Evolutionary conservation across 2,329 filamentous ascomycete species (phyloP), one percentile per base, ranked within the genome.

Genomic region (Hymenoscyphus scutula): DNA sequence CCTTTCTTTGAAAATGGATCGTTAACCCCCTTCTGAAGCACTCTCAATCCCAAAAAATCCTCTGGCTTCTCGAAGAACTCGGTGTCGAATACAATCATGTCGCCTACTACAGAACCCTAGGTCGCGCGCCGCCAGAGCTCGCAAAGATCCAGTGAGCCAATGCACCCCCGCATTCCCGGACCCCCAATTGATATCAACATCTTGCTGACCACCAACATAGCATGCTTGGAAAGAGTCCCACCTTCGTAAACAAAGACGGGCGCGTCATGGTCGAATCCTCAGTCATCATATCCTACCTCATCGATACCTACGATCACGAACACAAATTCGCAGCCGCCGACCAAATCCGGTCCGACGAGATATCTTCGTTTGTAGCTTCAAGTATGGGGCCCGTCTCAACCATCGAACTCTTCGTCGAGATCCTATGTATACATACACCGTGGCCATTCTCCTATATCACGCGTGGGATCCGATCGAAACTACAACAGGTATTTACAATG

Each of bases 221-320:
- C 71, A 89, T 90, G 0, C 81, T 97, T 2, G 93, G 93, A 67
- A 96, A 96, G 74, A 91, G 91, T 0, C 93, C 93, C 0, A 78
- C 92, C 53, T 78, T 97, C 67, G 67, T 72, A 48, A 72, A 72
- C 25, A 62, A 65, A n/a, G 69, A 71, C 38, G 71, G 69, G 2
- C 60, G 68, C 30, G 59, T 67, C 6, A 67, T 76, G 38, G 66
- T 70, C n/a, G 74, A 76, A 62, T 68, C 67, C n/a, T 59, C 68
- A 23, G 70, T 71, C 15, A 74, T 76, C 25, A 66, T 67, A 1
- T 68, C 68, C 19, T 75, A 76, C 62, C 65, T 76, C 15, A 68
- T 76, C 30, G 62, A 68, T 2, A 74, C 68, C 17, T 75, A 74
- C 63, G 74, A 76, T 59, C 69, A 62, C 1, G 41, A 53, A 3